Evolutionary conservation across 495 filamentous ascomycete species (phyloP).

Genomic region (Copromyces sp.): DNA sequence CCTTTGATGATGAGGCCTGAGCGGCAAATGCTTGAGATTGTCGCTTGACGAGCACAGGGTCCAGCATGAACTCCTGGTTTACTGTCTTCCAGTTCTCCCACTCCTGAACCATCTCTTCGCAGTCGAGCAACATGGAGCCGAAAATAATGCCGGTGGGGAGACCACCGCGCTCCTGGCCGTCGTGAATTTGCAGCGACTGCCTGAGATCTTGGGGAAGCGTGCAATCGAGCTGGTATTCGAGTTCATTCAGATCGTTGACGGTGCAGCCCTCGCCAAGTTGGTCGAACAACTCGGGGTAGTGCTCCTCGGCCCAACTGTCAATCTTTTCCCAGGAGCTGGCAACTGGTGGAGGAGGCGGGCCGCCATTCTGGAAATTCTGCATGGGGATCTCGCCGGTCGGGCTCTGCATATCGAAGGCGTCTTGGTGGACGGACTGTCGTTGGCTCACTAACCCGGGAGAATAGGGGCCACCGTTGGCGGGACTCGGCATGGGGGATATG

Average conservation of each 20-base stretch:
- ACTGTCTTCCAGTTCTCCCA: constrained; percentile 95
- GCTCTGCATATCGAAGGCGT: constrained; percentile 55
- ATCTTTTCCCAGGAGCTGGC: constrained; percentile 87
- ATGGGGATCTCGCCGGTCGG: constrained; percentile 80
- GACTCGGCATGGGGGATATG: constrained; percentile 46
- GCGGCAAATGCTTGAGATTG: constrained; percentile 25
- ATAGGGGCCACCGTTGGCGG: constrained; percentile 60
- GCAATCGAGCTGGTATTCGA: constrained; percentile 93
- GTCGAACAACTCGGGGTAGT: constrained; percentile 90
- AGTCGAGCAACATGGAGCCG: constrained; percentile 89
- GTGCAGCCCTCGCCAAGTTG: constrained; percentile 87
- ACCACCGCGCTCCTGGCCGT: constrained; percentile 92
- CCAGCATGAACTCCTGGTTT: constrained; percentile 72
- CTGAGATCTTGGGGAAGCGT: constrained; percentile 88
- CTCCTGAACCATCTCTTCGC: constrained; percentile 96
- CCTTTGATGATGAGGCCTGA: constrained; percentile 39
- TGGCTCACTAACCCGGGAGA: constrained; percentile 74
- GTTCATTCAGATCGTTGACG: constrained; percentile 88
- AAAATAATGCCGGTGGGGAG: constrained; percentile 89
- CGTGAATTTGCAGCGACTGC: constrained; percentile 82
- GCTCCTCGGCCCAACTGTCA: constrained; percentile 85
- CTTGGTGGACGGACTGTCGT: constrained; percentile 41
- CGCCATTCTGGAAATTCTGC: constrained; percentile 89
- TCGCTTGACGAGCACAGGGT: constrained; percentile 34
- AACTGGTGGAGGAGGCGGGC: constrained; percentile 81